These are phyloP conservation scores for Penicillium sp. DNA, from an alignment of 2,329 filamentous ascomycete genomes.

Conservation along the genomic window DNA sequence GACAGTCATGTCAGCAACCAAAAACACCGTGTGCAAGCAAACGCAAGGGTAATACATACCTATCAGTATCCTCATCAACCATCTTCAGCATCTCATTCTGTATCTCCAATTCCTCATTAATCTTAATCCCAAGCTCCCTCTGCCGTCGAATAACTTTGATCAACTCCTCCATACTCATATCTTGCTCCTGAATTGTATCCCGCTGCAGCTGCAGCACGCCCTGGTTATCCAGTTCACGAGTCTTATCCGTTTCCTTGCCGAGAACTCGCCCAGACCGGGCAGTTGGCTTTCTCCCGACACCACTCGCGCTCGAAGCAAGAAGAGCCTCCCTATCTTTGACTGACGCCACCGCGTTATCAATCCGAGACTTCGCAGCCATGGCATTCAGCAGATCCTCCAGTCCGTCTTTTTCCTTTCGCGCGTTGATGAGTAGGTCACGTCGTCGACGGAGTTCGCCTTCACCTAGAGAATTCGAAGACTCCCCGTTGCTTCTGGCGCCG, in stretches of 20 bases:
- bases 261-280: conserved; percentile 56
- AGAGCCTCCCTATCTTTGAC: conserved; percentile 52
- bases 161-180: conserved; percentile 63
- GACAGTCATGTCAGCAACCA: conserved; percentile 23
- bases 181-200: conserved; percentile 66
- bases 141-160: conserved; percentile 63
- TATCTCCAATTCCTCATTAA: conserved; percentile 65
- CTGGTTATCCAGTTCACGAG: conserved; percentile 67
- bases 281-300: conserved; percentile 32
- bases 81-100: conserved; percentile 65
- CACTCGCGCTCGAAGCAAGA: conserved; percentile 27
- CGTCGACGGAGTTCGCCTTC: conserved; percentile 66
- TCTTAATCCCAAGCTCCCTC: conserved; percentile 65
- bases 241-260: conserved; percentile 64
- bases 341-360: conserved; percentile 53
- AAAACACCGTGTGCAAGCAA: background rate
- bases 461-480: conserved; percentile 50
- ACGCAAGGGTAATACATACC: conserved; percentile 35
- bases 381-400: conserved; percentile 64
- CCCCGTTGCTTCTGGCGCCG: conserved; percentile 2
- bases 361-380: conserved; percentile 57
- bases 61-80: conserved; percentile 63
- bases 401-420: conserved; percentile 65
- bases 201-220: conserved; percentile 67
- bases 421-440: conserved; percentile 61